Evolutionary conservation across 495 filamentous ascomycete genomes (phyloP).

Genomic region (Oleoguttula mirabilis): DNA sequence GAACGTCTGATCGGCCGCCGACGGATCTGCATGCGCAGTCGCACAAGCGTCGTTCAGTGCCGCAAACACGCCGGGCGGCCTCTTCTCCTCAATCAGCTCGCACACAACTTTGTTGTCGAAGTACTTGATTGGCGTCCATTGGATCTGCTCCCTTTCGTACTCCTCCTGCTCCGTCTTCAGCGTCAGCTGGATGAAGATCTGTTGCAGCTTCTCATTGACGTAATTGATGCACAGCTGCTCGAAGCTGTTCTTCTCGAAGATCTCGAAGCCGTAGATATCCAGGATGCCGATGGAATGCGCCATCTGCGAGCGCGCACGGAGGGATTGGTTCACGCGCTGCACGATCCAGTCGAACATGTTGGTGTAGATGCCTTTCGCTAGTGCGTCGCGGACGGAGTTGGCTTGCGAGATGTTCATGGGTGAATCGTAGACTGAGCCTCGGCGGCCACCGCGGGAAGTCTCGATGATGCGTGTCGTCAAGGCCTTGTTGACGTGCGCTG

Average conservation of each 20-base stretch:
- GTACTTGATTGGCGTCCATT: slow-evolving; percentile 98
- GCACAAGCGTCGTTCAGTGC: slow-evolving; percentile 96
- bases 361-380: slow-evolving; percentile 90
- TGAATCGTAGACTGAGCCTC: slow-evolving; percentile 78
- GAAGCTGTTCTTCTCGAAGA: slow-evolving; percentile 98
- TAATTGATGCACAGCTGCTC: slow-evolving; percentile 99
- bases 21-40: slow-evolving; percentile 88
- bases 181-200: slow-evolving; percentile 98
- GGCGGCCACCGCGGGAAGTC: slow-evolving; percentile 68
- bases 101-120: slow-evolving; percentile 99
- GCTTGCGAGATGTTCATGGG: slow-evolving; percentile 86
- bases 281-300: slow-evolving; percentile 89
- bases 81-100: slow-evolving; percentile 85
- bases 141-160: slow-evolving; percentile 89
- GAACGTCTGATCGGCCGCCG: slow-evolving; percentile 90
- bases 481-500: slow-evolving; percentile 68
- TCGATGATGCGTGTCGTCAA: slow-evolving; percentile 83
- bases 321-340: slow-evolving; percentile 75
- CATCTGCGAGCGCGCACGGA: slow-evolving; percentile 63
- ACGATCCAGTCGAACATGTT: slow-evolving; percentile 99
- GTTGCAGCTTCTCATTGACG: slow-evolving; percentile 98
- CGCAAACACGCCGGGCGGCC: slow-evolving; percentile 89
- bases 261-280: slow-evolving; percentile 99
- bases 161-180: slow-evolving; percentile 97
- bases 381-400: slow-evolving; percentile 80